Evolutionary conservation across 768 basidiomycete genomes (phyloP).

Genomic region (Rubroboletus pulcherrimus): DNA sequence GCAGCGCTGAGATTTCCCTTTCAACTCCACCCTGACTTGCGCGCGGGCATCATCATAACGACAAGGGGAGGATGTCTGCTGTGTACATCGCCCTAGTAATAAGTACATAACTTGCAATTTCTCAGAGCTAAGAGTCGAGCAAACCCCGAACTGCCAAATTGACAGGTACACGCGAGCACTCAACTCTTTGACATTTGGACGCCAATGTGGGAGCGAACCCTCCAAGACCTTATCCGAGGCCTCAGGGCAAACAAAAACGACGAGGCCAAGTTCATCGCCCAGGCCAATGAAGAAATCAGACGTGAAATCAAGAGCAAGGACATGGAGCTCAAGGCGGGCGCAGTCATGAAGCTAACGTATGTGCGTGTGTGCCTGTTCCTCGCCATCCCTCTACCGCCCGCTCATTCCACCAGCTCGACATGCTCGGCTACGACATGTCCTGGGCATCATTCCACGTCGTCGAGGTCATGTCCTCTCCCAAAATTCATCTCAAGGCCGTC

Average conservation of each 20-base stretch:
- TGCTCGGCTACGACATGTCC: conserved; percentile 92
- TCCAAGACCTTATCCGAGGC: conserved; percentile 93
- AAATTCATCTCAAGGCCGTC: conserved; percentile 88
- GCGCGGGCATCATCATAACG: no score
- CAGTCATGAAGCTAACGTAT: conserved; percentile 94
- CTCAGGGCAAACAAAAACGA: conserved; percentile 94
- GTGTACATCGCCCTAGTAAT: background rate
- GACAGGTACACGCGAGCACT: background rate
- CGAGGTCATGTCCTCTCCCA: conserved; percentile 95
- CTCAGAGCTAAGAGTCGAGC: no score
- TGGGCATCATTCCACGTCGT: conserved; percentile 98
- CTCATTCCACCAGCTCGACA: conserved; percentile 69
- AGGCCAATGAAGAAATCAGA: conserved; percentile 92
- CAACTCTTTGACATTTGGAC: background rate
- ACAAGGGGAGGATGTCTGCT: background rate
- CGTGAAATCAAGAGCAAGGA: conserved; percentile 89
- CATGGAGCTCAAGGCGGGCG: conserved; percentile 95
- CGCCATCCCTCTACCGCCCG: background rate
- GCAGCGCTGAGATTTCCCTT: background rate
- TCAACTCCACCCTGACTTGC: background rate
- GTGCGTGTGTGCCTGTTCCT: conserved; percentile 48
- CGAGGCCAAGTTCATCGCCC: conserved; percentile 86
- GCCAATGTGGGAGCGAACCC: conserved; percentile 91
- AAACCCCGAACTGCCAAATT: background rate
- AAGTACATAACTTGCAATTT: background rate